Base-by-base conservation (phyloP, 495 filamentous ascomycete genomes). In the Pyrenula massariospora region DNA sequence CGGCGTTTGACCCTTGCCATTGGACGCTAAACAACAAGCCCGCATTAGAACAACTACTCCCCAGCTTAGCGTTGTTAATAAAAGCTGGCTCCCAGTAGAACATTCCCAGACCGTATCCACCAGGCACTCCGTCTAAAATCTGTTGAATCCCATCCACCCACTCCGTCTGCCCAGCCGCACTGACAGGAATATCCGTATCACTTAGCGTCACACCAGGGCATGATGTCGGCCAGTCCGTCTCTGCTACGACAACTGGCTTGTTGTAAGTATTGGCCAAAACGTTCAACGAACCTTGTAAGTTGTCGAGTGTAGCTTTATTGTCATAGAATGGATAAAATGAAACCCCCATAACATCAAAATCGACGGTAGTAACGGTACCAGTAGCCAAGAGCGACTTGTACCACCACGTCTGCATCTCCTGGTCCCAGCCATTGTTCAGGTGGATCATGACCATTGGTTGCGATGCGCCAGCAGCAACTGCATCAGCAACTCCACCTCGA, bases 71-170 rank as follows among this genome's bases (percentile, higher is more conserved):
- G 64, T 87, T 86, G 49, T 79, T 68, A 50, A 86, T 71, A 84
- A 83, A 88, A 8, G 78, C 83, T 2, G 84, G 85, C 63, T 87
- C 83, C 84, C 84, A 87, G 56, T 86, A 88, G 62, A 85, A 85
- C 48, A 87, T 58, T 0, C 84, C 84, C 56, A 71, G 22, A 15
- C 31, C 31, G 31, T 42, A 15, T 0, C 70, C 71, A 12, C 75
- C 75, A 42, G 31, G 5, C 2, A 79, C 74, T 3, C 66, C 72
- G 1, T 69, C 68, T 42, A 86, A 72, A 3, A 81, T 70, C n/a
- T 60, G 66, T 0, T 79, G 81, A 54, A 87, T 64, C 31, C 75
- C 64, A 57, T 76, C 62, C 59, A 86, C 59, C 65, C 78, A 87
- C 1, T 70, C 74, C 36, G 66, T 62, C 71, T 88, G 84, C 2